Evolutionary conservation across 176 grass and related monocot genomes (phyloP), one percentile per base, ranked within the genome.

Genomic region (Olyra latifolia): DNA sequence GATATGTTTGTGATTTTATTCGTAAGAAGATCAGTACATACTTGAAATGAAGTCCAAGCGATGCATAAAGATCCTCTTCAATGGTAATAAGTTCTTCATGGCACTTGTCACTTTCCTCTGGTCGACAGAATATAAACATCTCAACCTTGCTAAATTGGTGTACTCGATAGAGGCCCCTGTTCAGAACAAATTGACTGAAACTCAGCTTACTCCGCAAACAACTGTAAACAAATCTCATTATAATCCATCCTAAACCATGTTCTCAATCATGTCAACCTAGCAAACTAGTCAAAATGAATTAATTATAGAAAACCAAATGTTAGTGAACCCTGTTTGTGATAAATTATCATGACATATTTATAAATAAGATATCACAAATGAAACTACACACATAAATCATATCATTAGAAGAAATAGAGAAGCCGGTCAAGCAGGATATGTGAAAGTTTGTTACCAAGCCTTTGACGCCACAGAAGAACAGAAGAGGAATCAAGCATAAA

Each of bases 121-220:
- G 90, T 39, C 58, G 83, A 71, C 92, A 99, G 63, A 95, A 99
- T 68, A 99, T 74, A 20, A 99, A 99, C 92, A 99, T 99, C 81
- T 99, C 96, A 66, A 99, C 96, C 93, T 99, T 95, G 78, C 92
- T 99, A 77, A 99, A 99, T 74, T 99, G 96, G 71, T 99, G 96
- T 38, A 99, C 92, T 39, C 90, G 85, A 78, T 99, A 99, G 25
- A 99, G 88, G 23, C 90, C 96, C 82, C 88, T 99, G 72, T 80
- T 80, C 75, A 95, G 27, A 29, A 79, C 53, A 84, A 66, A 71
- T 57, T 35, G n/a, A 43, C 16, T 16, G 17, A 54, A 79, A 83
- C 5, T 75, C 44, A 82, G 61, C 61, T 38, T 44, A 66, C 5
- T 64, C 69, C 20, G 28, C 2, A 63, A 50, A 46, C 14, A 13